These are phyloP conservation scores for Nemania sp. DNA, from an alignment of 2,329 filamentous ascomycete genomes.

Conservation along the genomic window DNA sequence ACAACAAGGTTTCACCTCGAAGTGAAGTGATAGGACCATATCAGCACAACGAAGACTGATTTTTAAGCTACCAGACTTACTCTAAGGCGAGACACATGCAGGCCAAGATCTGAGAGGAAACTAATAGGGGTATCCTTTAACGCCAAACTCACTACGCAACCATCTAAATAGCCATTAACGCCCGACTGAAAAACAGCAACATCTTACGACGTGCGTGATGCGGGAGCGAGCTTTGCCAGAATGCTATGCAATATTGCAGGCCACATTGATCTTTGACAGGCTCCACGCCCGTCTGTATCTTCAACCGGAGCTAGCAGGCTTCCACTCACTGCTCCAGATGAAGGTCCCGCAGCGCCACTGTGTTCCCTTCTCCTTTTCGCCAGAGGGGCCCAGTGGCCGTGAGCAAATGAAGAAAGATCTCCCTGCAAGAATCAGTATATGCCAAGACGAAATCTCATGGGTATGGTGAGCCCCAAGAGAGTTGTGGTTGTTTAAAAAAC, in stretches of 20 bases:
- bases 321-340: conserved; percentile 68
- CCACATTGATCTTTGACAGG: neutral
- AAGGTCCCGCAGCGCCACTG: conserved; percentile 90
- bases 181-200: no score
- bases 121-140: no score
- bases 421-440: conserved; percentile 42
- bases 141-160: no score
- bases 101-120: no score
- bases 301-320: conserved; percentile 19
- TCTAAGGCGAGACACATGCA: no score
- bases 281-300: neutral
- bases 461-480: neutral
- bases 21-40: no score
- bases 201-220: no score
- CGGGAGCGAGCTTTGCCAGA: neutral
- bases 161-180: no score
- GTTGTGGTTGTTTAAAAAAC: no score
- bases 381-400: conserved; percentile 80
- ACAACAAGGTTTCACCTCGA: no score
- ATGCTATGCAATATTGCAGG: neutral
- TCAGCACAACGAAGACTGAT: no score
- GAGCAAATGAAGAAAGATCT: conserved; percentile 66
- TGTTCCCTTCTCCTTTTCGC: conserved; percentile 79
- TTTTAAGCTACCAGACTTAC: no score
- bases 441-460: neutral